Percentiles rank a stretch among this genome's conserved stretches.
Conservation (phyloP, 2,329 filamentous ascomycete genomes). For the Claviceps sorghi region DNA sequence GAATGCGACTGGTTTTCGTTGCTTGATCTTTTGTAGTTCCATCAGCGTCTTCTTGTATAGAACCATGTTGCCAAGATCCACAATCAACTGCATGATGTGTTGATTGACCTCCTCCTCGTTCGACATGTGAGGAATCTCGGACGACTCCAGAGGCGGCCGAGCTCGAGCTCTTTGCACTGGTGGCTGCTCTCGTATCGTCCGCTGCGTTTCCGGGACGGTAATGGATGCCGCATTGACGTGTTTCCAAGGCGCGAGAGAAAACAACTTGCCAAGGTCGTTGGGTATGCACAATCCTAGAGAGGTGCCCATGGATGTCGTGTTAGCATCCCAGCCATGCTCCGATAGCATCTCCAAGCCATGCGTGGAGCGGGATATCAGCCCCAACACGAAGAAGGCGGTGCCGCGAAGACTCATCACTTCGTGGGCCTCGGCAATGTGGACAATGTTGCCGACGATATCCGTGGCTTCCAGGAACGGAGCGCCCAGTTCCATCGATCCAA, state of each 20-base stretch:
- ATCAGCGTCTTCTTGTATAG: conserved; percentile 74
- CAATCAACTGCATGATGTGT: conserved; percentile 70
- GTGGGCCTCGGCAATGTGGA: conserved; percentile 75
- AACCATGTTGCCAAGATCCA: conserved; percentile 85
- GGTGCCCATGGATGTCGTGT: conserved; percentile 66
- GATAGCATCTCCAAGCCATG: conserved; percentile 86
- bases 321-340: conserved; percentile 85
- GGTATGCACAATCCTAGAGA: conserved; percentile 84
- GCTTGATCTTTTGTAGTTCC: conserved; percentile 68
- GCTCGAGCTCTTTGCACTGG: conserved; percentile 26
- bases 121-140: conserved; percentile 28
- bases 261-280: conserved; percentile 59
- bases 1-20: conserved; percentile 61
- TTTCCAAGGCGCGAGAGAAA: conserved; percentile 52
- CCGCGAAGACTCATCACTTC: conserved; percentile 86
- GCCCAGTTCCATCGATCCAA: conserved; percentile 94
- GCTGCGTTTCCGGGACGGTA: conserved; percentile 34
- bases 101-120: conserved; percentile 53
- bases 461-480: conserved; percentile 84
- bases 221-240: conserved; percentile 34
- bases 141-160: conserved; percentile 29
- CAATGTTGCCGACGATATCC: conserved; percentile 75
- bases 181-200: conserved; percentile 33
- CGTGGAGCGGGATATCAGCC: conserved; percentile 77
- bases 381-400: conserved; percentile 91